A percentile compares a stretch with the other conserved stretches of the same genome.
These are phyloP conservation scores for Erodium texanum DNA, from an alignment of 441 rosid species.

Conservation along the genomic window DNA sequence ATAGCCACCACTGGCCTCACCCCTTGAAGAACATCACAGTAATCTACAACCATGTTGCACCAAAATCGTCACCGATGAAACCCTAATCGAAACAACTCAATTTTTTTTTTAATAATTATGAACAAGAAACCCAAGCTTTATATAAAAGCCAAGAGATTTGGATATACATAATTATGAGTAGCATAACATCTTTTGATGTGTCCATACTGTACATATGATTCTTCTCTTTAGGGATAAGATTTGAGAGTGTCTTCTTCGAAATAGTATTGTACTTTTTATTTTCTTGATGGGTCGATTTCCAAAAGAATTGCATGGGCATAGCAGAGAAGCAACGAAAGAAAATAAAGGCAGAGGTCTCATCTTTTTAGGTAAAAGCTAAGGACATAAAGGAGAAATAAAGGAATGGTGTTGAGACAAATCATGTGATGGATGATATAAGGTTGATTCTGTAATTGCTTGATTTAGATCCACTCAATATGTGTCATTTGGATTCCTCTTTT, in stretches of 20 bases:
- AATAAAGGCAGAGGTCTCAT: background rate
- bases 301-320: background rate
- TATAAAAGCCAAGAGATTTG: too few relatives aligned
- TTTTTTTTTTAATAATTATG: background rate
- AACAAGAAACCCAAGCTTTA: background rate
- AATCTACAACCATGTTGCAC: background rate
- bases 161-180: background rate
- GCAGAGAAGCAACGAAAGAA: background rate
- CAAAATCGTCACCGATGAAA: background rate
- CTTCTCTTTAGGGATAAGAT: background rate
- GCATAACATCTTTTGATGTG: background rate
- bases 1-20: constrained; percentile 26
- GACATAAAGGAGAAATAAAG: background rate
- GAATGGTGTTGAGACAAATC: background rate
- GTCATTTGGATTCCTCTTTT: background rate
- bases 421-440: background rate
- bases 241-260: background rate
- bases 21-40: background rate
- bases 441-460: background rate
- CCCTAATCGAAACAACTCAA: background rate
- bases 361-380: background rate
- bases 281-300: background rate
- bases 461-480: background rate
- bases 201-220: background rate
- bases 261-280: too few relatives aligned